Evolutionary conservation across 192 early-diverging fungal species (phyloP), one percentile per base, ranked within the genome.

Genomic region (Coemansia sp.): DNA sequence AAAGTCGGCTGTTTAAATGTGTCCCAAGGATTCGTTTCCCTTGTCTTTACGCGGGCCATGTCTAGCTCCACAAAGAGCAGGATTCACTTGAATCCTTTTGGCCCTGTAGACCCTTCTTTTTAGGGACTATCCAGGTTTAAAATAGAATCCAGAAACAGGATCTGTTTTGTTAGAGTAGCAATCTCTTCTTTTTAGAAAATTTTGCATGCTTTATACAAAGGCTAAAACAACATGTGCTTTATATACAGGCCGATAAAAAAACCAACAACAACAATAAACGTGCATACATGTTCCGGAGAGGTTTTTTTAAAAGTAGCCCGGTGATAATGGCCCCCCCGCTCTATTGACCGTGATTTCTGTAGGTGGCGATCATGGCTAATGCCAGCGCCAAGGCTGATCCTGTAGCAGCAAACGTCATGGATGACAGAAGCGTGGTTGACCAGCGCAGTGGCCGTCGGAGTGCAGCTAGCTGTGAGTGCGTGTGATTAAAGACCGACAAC

Each of bases 391-490:
- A 33, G 3, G 49, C 55, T 22, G 70, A 46, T 13, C 44, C 66
- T 15, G 67, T 70, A 39, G 68, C 27, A 3, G 72, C 69, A 69
- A 78, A 43, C 2, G 75, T 65, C 6, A 55, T 24, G 1, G 75
- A 61, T 31, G 69, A 34, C 20, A 74, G n/a, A 10, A 83, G 67
- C 5, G 70, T 67, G 29, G 58, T 38, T 0, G 80, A 62, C 80
- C 80, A 83, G 3, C 63, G 66, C 20, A 83, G 43, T 29, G 80
- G 80, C 11, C 69, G 69, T 0, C 8, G 31, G 5, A 66, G 58
- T 1, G 75, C 10, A 41, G 61, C 80, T 27, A 83, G 64, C 67
- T 83, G 80, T 18, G 63, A 70, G 27, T 72, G 66, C 12, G 66
- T 52, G 36, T 75, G 73, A 39, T 55, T 75, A 43, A 83, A 71